Percentiles rank a stretch among this genome's conserved stretches.
Evolutionary conservation across 2,329 filamentous ascomycete genomes (phyloP).

Genomic region (Monosporascus sp.): DNA sequence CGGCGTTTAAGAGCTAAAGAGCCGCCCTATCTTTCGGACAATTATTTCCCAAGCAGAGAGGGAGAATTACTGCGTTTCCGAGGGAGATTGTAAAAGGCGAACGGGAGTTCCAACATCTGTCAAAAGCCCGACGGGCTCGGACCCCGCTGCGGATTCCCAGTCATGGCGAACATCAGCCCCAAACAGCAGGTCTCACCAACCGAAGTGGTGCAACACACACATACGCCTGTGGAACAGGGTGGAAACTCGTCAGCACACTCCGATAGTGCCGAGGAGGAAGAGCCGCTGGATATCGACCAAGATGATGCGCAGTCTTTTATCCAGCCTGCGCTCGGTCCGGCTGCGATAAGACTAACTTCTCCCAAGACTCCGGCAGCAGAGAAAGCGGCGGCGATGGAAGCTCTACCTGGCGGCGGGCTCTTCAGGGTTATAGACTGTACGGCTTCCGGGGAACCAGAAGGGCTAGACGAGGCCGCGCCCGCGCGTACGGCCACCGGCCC

Average conservation of each 20-base stretch:
- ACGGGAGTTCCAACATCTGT: conserved; percentile 4
- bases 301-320: conserved; percentile 56
- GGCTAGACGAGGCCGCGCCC: conserved; percentile 2
- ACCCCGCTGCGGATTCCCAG: conserved; percentile 7
- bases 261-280: conserved; percentile 28
- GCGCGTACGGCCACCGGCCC: background rate
- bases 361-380: conserved; percentile 51
- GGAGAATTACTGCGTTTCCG: background rate
- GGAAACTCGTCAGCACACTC: conserved; percentile 20
- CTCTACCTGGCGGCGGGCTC: conserved; percentile 29
- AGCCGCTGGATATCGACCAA: conserved; percentile 38
- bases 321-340: conserved; percentile 52
- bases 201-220: conserved; percentile 9
- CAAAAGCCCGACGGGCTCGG: conserved; percentile 5
- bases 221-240: conserved; percentile 11
- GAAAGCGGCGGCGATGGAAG: conserved; percentile 51
- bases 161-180: conserved; percentile 13
- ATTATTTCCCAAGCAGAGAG: background rate
- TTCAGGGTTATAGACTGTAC: conserved; percentile 31
- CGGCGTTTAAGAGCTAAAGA: background rate
- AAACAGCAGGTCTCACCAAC: conserved; percentile 8
- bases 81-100: background rate
- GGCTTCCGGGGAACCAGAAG: conserved; percentile 16
- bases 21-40: background rate
- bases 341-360: conserved; percentile 50